Evolutionary conservation across 2,329 filamentous ascomycete species (phyloP), one percentile per base, ranked within the genome.

Genomic region (Gnomoniopsis sp.): DNA sequence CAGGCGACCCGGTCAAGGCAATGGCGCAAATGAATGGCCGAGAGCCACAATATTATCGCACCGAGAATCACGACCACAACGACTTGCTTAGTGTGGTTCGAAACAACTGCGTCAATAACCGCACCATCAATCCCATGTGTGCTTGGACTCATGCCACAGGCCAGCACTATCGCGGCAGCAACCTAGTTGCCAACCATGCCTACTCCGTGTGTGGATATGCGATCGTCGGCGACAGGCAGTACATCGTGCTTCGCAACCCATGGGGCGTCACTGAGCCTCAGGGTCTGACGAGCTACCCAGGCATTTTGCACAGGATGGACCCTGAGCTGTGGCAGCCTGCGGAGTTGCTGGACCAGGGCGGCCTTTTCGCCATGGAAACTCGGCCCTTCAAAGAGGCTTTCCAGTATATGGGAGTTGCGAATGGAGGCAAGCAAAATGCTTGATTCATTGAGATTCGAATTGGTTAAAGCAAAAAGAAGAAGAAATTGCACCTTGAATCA

Each of bases 131-230:
- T 65, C 74, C 75, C 30, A 75, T 76, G 71, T 67, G 67, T 3
- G 74, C 74, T 26, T 77, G 67, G 66, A 77, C 75, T 38, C 69
- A 75, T 62, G 73, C 75, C 51, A 72, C 73, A 3, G 70, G 69
- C 64, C 62, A 65, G 47, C 66, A 65, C 58, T 77, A 70, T 67
- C 68, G 70, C 58, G 75, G 75, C 54, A 69, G 69, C 69, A 77
- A 77, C 66, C 63, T 77, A 12, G 75, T 76, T 6, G 74, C 74
- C 59, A 77, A 77, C 70, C 74, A 77, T 65, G 75, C 75, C 54
- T 77, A 78, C 70, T 74, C 73, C 36, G 68, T 78, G 14, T 72
- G 69, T 49, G 75, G 72, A 22, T 77, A 76, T 68, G 68, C 77
- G 53, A 50, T 57, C 30, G 55, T 57, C 33, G 55, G 55, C 14